These are phyloP conservation scores for Boletus albobrunnescens DNA, from an alignment of 1,284 basidiomycete genomes.

Conservation along the genomic window DNA sequence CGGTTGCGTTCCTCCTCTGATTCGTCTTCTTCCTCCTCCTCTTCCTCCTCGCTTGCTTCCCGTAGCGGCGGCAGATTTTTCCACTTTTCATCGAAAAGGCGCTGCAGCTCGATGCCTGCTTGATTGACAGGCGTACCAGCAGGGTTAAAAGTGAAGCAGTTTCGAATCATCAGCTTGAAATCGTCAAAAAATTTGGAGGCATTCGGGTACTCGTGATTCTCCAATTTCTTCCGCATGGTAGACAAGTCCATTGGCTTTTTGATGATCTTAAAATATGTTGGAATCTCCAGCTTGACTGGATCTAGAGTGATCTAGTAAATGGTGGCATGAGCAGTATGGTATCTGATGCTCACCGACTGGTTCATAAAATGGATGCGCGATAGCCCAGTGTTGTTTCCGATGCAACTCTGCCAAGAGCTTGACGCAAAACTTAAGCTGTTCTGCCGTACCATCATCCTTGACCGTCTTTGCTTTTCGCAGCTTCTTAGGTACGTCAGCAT, in stretches of 20 bases:
- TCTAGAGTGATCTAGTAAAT: slow-evolving; percentile 41
- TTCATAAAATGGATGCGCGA: slow-evolving; percentile 87
- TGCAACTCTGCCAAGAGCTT: slow-evolving; percentile 77
- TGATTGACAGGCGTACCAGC: slow-evolving; percentile 82
- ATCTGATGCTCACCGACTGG: slow-evolving; percentile 71
- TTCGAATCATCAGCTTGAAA: slow-evolving; percentile 90
- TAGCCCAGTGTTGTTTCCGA: slow-evolving; percentile 72
- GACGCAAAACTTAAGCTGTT: slow-evolving; percentile 82
- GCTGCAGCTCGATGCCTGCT: slow-evolving; percentile 77
- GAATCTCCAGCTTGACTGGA: slow-evolving; percentile 75
- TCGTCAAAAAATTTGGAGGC: slow-evolving; percentile 83
- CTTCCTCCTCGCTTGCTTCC: slow-evolving; percentile 49
- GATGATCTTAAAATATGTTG: slow-evolving; percentile 82
- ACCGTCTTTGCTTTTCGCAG: slow-evolving; percentile 56
- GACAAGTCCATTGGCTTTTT: slow-evolving; percentile 93
- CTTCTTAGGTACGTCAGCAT: slow-evolving; percentile 74
- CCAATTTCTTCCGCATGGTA: slow-evolving; percentile 85
- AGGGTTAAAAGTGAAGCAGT: slow-evolving; percentile 93
- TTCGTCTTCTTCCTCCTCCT: slow-evolving; percentile 49
- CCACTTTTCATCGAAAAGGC: slow-evolving; percentile 91
- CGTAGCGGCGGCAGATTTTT: slow-evolving; percentile 66
- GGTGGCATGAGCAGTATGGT: neutral
- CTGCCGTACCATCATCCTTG: slow-evolving; percentile 68
- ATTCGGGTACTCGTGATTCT: slow-evolving; percentile 69
- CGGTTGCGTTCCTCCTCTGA: slow-evolving; percentile 55